A percentile compares a stretch with the other conserved stretches of the same genome.
phyloP scores from a whole-genome alignment of 257 asterid species.

The Avicennia marina region DNA sequence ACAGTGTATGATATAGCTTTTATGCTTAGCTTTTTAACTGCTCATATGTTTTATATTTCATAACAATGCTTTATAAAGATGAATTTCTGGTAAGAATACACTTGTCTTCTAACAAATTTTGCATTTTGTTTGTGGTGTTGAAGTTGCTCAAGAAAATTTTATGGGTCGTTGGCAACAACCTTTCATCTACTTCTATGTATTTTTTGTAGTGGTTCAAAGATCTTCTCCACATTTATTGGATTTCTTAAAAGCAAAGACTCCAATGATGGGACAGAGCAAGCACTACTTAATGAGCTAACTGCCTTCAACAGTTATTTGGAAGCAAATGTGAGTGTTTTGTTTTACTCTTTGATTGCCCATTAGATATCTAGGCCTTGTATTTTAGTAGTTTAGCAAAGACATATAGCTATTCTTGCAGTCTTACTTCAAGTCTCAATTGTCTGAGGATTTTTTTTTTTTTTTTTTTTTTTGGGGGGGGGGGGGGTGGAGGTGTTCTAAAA shows the following conservation, averaged over 20 bases:
- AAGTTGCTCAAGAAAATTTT: background rate
- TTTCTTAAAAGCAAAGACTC: slow-evolving; percentile 90
- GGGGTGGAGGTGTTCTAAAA: no score
- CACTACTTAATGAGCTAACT: slow-evolving; percentile 67
- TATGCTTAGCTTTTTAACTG: background rate
- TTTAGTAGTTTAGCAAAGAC: background rate
- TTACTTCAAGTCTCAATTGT: background rate
- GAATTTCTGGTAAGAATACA: background rate
- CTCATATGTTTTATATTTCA: background rate
- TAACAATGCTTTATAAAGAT: background rate
- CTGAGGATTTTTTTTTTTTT: background rate
- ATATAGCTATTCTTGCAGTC: background rate
- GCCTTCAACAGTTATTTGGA: slow-evolving; percentile 64
- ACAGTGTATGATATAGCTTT: slow-evolving; percentile 51
- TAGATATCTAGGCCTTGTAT: background rate
- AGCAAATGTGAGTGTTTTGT: slow-evolving; percentile 54
- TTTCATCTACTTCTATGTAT: slow-evolving; percentile 4
- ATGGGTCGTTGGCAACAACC: background rate
- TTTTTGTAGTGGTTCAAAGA: slow-evolving; percentile 79
- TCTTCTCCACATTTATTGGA: slow-evolving; percentile 82
- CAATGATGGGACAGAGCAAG: slow-evolving; percentile 78
- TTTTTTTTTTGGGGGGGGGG: no score
- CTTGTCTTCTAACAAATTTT: background rate
- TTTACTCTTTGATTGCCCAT: slow-evolving; percentile 7
- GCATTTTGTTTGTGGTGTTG: background rate